phyloP scores from a whole-genome alignment of 2,329 filamentous ascomycete species.

The Tolypocladium cylindrosporum region DNA sequence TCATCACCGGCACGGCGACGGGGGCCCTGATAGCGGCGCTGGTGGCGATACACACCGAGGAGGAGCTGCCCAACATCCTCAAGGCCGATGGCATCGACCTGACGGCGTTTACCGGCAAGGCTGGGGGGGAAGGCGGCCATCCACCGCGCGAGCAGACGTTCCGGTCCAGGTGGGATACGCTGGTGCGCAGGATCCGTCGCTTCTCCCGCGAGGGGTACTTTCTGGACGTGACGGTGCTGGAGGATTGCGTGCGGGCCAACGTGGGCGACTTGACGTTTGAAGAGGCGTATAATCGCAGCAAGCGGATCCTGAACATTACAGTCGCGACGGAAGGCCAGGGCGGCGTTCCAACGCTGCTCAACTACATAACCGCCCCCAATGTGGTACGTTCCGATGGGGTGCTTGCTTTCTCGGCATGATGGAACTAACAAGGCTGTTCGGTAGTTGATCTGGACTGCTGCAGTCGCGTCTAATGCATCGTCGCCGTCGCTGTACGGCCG shows the following conservation, averaged over 20 bases:
- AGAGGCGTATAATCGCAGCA: slow-evolving; percentile 79
- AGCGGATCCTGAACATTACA: slow-evolving; percentile 84
- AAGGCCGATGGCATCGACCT: slow-evolving; percentile 75
- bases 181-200: slow-evolving; percentile 55
- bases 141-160: slow-evolving; percentile 25
- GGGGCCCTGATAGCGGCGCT: slow-evolving; percentile 84
- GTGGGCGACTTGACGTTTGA: slow-evolving; percentile 87
- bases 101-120: slow-evolving; percentile 55
- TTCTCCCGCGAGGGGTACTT: slow-evolving; percentile 74
- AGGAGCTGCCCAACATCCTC: slow-evolving; percentile 69
- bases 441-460: slow-evolving; percentile 70
- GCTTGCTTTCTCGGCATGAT: slow-evolving; percentile 5
- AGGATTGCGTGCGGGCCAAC: slow-evolving; percentile 75
- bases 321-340: slow-evolving; percentile 65
- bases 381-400: slow-evolving; percentile 51
- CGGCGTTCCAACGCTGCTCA: slow-evolving; percentile 75
- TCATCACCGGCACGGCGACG: slow-evolving; percentile 85
- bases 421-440: background rate
- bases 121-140: slow-evolving; percentile 18
- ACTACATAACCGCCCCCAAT: slow-evolving; percentile 87
- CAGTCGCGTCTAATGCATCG: slow-evolving; percentile 64
- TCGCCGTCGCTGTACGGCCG: slow-evolving; percentile 56
- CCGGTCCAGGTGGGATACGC: slow-evolving; percentile 42
- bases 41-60: slow-evolving; percentile 78
- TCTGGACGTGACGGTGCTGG: slow-evolving; percentile 70